A percentile compares a stretch with the other conserved stretches of the same genome.
Conservation (phyloP, 306 rosid species). For the Pueraria montana region DNA sequence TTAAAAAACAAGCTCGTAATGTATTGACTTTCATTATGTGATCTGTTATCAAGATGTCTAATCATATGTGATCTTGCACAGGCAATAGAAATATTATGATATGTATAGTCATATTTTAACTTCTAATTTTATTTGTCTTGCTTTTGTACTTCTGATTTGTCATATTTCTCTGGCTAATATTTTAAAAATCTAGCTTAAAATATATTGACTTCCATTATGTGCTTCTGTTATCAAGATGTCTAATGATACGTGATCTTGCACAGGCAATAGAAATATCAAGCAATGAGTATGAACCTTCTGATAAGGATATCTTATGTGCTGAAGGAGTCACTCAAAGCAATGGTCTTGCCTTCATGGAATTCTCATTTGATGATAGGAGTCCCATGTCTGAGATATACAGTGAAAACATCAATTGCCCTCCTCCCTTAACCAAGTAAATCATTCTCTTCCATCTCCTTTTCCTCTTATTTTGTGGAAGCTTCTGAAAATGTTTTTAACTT, state of each 20-base stretch:
- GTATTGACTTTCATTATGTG: conserved; percentile 13
- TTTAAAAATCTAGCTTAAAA: conserved; percentile 25
- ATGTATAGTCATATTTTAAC: neutral
- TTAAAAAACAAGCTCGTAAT: conserved; percentile 15
- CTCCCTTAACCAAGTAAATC: conserved; percentile 76
- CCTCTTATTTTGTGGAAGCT: conserved; percentile 38
- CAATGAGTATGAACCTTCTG: conserved; percentile 92
- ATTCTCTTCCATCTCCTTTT: conserved; percentile 44
- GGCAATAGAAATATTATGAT: conserved; percentile 71
- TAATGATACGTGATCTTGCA: conserved; percentile 40
- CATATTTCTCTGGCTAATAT: conserved; percentile 13
- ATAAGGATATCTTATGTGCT: conserved; percentile 80
- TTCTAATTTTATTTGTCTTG: conserved; percentile 13
- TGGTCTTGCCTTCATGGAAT: conserved; percentile 85
- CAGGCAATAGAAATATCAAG: conserved; percentile 95
- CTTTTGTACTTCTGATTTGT: conserved; percentile 26
- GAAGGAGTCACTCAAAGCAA: conserved; percentile 95
- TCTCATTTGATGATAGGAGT: conserved; percentile 88
- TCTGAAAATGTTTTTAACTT: conserved; percentile 41
- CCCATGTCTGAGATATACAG: conserved; percentile 81
- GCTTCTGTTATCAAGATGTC: conserved; percentile 11
- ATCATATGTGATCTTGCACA: conserved; percentile 50
- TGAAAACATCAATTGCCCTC: conserved; percentile 67
- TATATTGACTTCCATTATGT: conserved; percentile 1
- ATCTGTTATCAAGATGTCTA: conserved; percentile 23